Evolutionary conservation across 139 green algal genomes (phyloP), one percentile per base, ranked within the genome.

Genomic region (Bryopsis sp.): DNA sequence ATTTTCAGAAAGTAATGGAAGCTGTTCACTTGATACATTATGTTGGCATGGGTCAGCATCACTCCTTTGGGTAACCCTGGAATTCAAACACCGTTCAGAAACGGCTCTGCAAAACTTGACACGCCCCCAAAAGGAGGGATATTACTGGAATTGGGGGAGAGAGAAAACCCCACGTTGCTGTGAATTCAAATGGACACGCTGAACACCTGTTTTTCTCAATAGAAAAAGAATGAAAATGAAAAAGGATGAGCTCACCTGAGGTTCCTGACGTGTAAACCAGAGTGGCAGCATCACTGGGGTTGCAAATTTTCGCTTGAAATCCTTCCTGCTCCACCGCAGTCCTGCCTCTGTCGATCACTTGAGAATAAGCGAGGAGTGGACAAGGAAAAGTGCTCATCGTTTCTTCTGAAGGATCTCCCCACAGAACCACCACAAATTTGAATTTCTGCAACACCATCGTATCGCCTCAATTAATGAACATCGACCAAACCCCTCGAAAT

Each of bases 241-340:
- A n/a, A n/a, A n/a, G n/a, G n/a, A n/a, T n/a, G n/a, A n/a, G n/a
- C 70, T 0, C 67, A 86, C 85, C 81, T 82, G 86, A 90, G 34
- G 88, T 94, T 66, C 88, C 86, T 19, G 67, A 83, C 1, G 89
- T 94, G 81, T 92, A 93, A 7, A 92, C 81, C 4, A 95, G 79
- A 0, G 88, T 92, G 1, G 84, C 85, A 48, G 92, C 39, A 48
- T 86, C 74, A 7, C 47, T 39, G 0, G n/a, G 1, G 8, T 19
- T 32, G 3, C 29, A 70, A 47, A 38, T 35, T 1, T 29, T 57
- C 39, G 60, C 8, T 2, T 47, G 28, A 26, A 34, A 37, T 46
- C 28, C 32, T 68, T 58, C 39, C 33, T 39, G n/a, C n/a, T 33
- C 24, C 26, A 33, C 60, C 29, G 33, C 46, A 37, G 26, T 50